Evolutionary conservation across 2,329 filamentous ascomycete genomes (phyloP), one percentile per base, ranked within the genome.

Genomic region (Trichoderma sp.): DNA sequence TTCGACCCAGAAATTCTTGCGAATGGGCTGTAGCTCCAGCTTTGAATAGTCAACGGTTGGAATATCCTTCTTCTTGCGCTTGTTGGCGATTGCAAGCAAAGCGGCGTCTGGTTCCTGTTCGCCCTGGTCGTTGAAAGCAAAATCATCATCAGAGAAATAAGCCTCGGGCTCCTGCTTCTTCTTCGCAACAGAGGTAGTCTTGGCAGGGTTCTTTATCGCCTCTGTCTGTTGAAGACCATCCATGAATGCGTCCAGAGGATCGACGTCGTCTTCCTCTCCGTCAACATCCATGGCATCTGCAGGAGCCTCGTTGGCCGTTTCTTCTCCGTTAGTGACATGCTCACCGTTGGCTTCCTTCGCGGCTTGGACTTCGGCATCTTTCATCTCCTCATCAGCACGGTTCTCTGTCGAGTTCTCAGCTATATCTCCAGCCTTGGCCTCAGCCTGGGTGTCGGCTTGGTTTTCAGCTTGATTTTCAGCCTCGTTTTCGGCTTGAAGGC

Each of bases 191-290:
- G 71, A 58, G 47, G 67, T 56, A 50, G 72, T 74, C 48, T 67
- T 65, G n/a, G 74, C 71, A 45, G 65, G 65, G 17, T 45, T 52
- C 57, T 76, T 76, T 61, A 77, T 79, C 67, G 84, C 76, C 63
- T 86, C 83, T 3, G 90, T 77, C 45, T 83, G 77, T 63, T 84
- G 82, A 17, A 88, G 81, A 67, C 85, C 86, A 60, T 88, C 90
- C 95, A 99, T 99, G 80, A 96, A 99, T n/a, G 93, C 94, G 79
- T 99, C 95, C 44, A 99, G 81, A 7, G 95, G 92, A 75, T 99
- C 95, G 43, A 95, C 79, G 64, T 87, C 83, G 39, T 78, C 77
- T 64, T 78, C 76, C 12, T 93, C 90, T 66, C 74, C 78, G 69
- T 88, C 86, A 66, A 86, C 78, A 30, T 87, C 82, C 85, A 88